Evolutionary conservation across 305 asterid species (phyloP).

Genomic region (Fraxinus greggii): DNA sequence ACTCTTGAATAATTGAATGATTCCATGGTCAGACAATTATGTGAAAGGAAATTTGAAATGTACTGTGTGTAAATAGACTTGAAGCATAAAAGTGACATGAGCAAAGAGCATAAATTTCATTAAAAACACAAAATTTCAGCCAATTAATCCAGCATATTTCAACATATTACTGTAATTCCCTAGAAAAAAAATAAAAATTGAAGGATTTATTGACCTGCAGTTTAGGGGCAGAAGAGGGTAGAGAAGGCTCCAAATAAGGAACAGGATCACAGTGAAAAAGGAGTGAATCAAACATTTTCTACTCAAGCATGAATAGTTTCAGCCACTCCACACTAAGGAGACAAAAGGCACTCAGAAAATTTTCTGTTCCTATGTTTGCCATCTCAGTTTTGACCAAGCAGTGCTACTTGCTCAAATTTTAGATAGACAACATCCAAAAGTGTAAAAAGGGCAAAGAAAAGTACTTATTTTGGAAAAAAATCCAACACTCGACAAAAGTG

Average conservation of each 20-base stretch:
- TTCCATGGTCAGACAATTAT: too few relatives aligned
- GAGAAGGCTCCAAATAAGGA: neutral
- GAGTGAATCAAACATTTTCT: neutral
- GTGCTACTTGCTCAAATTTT: neutral
- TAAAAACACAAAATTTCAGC: neutral
- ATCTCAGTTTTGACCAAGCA: conserved; percentile 32
- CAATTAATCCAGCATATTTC: neutral
- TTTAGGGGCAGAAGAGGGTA: neutral
- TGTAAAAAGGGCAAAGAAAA: conserved; percentile 17
- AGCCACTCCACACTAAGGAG: conserved; percentile 34
- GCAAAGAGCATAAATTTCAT: neutral
- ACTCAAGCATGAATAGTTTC: conserved; percentile 19
- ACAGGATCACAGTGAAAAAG: neutral
- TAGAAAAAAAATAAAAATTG: neutral
- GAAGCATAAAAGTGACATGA: neutral
- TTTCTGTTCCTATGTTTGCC: conserved; percentile 19
- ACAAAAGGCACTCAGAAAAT: conserved; percentile 29
- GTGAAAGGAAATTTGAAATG: neutral
- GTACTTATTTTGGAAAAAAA: conserved; percentile 2
- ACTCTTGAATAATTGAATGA: too few relatives aligned
- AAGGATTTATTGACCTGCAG: neutral
- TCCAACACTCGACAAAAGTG: neutral
- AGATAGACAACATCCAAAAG: neutral
- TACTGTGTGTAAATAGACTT: too few relatives aligned
- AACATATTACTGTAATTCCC: neutral